These are phyloP conservation scores for Polychaeton citri DNA, from an alignment of 2,329 filamentous ascomycete species.

Conservation along the genomic window DNA sequence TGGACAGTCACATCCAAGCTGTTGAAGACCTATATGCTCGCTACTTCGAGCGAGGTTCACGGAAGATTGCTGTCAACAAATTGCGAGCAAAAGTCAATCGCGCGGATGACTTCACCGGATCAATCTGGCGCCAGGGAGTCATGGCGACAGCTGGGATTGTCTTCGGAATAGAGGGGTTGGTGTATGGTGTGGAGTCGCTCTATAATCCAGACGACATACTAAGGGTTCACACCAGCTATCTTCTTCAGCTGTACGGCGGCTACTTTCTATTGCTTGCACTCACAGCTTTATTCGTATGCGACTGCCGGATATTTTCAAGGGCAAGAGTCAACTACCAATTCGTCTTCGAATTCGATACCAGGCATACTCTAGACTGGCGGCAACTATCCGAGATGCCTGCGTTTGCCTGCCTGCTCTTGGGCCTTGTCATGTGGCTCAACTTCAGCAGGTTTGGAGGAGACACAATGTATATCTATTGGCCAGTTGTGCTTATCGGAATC, in stretches of 20 bases:
- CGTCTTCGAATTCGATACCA: conserved; percentile 76
- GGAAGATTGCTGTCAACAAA: conserved; percentile 80
- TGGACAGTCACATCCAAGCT: conserved; percentile 66
- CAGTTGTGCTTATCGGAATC: conserved; percentile 62
- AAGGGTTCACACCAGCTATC: conserved; percentile 16
- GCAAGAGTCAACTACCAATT: conserved; percentile 93
- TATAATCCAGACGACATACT: conserved; percentile 10
- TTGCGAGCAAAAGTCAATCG: conserved; percentile 57
- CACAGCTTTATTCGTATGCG: conserved; percentile 70
- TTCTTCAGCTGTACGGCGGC: conserved; percentile 66
- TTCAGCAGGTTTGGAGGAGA: conserved; percentile 57
- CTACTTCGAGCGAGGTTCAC: conserved; percentile 89
- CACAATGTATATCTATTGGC: conserved; percentile 71
- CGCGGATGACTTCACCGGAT: conserved; percentile 44
- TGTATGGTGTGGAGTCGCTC: conserved; percentile 23
- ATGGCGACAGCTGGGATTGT: conserved; percentile 28
- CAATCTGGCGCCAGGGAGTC: conserved; percentile 45
- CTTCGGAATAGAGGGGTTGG: conserved; percentile 30
- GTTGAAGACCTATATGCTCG: conserved; percentile 87
- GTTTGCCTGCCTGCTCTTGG: conserved; percentile 63
- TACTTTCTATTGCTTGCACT: conserved; percentile 77
- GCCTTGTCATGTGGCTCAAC: conserved; percentile 78
- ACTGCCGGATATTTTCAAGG: conserved; percentile 68
- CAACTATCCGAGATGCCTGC: conserved; percentile 76
- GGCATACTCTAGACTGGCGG: conserved; percentile 73